phyloP scores from a whole-genome alignment of 495 filamentous ascomycete species.

The Aspergillus diversus region DNA sequence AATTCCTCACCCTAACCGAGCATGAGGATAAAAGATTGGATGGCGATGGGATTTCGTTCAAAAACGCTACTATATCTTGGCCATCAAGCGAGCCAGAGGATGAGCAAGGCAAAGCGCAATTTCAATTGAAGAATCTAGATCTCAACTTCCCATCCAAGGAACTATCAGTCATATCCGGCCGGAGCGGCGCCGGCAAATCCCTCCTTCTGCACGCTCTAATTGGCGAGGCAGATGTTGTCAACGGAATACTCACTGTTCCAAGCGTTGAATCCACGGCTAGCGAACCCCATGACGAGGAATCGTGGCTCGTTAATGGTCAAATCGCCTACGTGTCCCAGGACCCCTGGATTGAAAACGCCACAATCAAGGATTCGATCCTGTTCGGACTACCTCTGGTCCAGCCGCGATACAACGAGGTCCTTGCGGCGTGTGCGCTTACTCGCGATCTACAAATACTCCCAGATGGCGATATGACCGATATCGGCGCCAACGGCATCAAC shows the following conservation, averaged over 20 bases:
- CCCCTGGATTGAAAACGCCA: constrained; percentile 86
- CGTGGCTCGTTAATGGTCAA: constrained; percentile 56
- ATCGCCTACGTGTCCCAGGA: constrained; percentile 82
- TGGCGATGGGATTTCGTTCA: constrained; percentile 54
- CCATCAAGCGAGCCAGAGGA: constrained; percentile 52
- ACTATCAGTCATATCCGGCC: constrained; percentile 65
- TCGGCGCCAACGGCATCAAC: constrained; percentile 83
- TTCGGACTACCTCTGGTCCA: constrained; percentile 70
- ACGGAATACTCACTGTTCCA: constrained; percentile 54
- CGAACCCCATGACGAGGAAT: constrained; percentile 25
- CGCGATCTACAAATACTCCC: constrained; percentile 76
- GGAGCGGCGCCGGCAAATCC: constrained; percentile 67
- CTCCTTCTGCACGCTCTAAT: constrained; percentile 64
- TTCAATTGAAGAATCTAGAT: constrained; percentile 62
- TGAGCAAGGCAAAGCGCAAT: constrained; percentile 43
- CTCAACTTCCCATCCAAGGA: constrained; percentile 67
- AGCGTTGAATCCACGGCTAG: constrained; percentile 16
- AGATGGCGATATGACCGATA: constrained; percentile 77
- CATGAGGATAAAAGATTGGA: constrained; percentile 50
- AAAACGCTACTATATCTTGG: constrained; percentile 70
- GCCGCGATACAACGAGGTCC: constrained; percentile 64
- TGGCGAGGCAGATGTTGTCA: constrained; percentile 59
- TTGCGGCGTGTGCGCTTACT: constrained; percentile 69
- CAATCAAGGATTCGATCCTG: constrained; percentile 73
- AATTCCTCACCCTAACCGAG: constrained; percentile 65